A percentile compares a stretch with the other conserved stretches of the same genome.
Evolutionary conservation across 2,329 filamentous ascomycete species (phyloP).

Genomic region (Parastagonospora nodorum): DNA sequence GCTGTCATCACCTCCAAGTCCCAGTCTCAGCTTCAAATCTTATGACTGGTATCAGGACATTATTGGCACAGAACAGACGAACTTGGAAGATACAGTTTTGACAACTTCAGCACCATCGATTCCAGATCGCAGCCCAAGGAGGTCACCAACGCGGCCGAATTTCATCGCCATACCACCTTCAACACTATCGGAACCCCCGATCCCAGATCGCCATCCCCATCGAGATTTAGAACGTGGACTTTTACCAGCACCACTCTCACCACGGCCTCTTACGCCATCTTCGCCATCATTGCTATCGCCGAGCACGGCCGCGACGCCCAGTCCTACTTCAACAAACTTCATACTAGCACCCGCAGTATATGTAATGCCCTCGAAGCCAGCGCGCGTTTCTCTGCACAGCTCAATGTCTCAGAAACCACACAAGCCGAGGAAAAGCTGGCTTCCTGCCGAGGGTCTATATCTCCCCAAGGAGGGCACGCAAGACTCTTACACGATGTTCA

Average conservation of each 20-base stretch:
- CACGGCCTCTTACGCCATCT: constrained; percentile 10
- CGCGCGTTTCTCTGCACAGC: constrained; percentile 20
- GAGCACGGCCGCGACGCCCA: constrained; percentile 17
- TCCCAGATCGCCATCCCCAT: neutral
- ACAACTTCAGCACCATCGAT: constrained; percentile 3
- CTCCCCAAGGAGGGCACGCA: constrained; percentile 25
- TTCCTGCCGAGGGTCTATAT: constrained; percentile 30
- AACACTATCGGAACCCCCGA: neutral
- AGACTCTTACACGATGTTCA: constrained; percentile 21
- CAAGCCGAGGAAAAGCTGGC: constrained; percentile 24
- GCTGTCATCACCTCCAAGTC: constrained; percentile 24
- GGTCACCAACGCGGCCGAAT: constrained; percentile 15
- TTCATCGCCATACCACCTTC: constrained; percentile 10
- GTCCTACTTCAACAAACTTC: constrained; percentile 17
- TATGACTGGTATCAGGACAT: constrained; percentile 38
- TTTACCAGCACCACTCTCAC: constrained; percentile 19
- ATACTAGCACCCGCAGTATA: constrained; percentile 28
- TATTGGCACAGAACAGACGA: constrained; percentile 20
- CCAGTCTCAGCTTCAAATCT: constrained; percentile 29
- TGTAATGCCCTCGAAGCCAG: constrained; percentile 19
- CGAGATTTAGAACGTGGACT: constrained; percentile 7
- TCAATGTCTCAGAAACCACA: constrained; percentile 19
- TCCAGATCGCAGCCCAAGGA: constrained; percentile 11
- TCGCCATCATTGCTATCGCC: constrained; percentile 20
- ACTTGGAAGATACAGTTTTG: constrained; percentile 1